phyloP scores from a whole-genome alignment of 495 filamentous ascomycete genomes.

The Pseudotulostoma volvatum region DNA sequence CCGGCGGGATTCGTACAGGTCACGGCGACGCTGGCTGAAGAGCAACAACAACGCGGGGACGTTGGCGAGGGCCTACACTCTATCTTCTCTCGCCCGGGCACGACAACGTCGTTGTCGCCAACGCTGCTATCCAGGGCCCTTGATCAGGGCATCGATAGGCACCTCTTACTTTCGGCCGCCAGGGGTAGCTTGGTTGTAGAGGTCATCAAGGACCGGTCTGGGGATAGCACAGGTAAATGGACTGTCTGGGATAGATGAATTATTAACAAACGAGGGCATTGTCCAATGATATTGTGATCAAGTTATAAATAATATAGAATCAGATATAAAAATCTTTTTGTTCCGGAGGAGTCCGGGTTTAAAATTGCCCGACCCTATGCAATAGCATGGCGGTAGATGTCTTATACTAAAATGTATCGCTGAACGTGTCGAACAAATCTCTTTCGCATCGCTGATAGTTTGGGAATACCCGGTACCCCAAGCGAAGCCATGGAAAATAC shows the following conservation, averaged over 20 bases:
- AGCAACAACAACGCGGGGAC: neutral
- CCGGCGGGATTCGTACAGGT: neutral
- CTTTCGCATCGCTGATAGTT: no score
- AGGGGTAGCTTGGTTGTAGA: constrained; percentile 17
- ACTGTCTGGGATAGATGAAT: constrained; percentile 18
- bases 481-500: no score
- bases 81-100: constrained; percentile 10
- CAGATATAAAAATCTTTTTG: no score
- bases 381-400: no score
- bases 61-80: constrained; percentile 18
- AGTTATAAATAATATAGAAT: no score
- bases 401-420: no score
- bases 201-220: constrained; percentile 27
- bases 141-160: constrained; percentile 27
- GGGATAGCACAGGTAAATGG: constrained; percentile 24
- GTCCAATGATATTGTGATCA: no score
- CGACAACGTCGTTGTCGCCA: constrained; percentile 12
- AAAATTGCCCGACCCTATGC: no score
- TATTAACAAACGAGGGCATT: no score
- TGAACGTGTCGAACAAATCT: no score
- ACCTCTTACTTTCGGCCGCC: constrained; percentile 22
- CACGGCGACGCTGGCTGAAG: neutral
- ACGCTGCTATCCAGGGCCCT: constrained; percentile 24
- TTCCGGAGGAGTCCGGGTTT: no score
- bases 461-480: no score